A percentile compares a stretch with the other conserved stretches of the same genome.
These are phyloP conservation scores for Terfezia boudieri DNA, from an alignment of 495 filamentous ascomycete species.

Conservation along the genomic window DNA sequence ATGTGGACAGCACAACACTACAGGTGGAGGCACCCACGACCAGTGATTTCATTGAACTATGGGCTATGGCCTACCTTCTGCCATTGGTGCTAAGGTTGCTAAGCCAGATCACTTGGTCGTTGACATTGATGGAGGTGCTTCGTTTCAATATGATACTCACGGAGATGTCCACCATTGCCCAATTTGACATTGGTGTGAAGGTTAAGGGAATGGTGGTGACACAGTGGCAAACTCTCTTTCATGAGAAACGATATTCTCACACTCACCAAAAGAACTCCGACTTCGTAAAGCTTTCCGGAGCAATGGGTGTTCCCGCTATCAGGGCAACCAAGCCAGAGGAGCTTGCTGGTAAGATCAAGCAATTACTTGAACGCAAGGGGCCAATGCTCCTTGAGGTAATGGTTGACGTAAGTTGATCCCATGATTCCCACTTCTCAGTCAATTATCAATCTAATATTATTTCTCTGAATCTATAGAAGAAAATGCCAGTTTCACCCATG, in stretches of 20 bases:
- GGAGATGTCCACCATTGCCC: conserved; percentile 68
- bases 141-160: conserved; percentile 93
- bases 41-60: conserved; percentile 91
- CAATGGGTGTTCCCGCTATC: conserved; percentile 56
- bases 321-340: conserved; percentile 44
- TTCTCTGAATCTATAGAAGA: conserved; percentile 30
- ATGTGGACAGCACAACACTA: conserved; percentile 96
- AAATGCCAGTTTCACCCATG: conserved; percentile 97
- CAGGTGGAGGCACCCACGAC: conserved; percentile 66
- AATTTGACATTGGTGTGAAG: conserved; percentile 88
- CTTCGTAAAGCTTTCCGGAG: conserved; percentile 63
- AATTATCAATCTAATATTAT: conserved; percentile 80
- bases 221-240: conserved; percentile 87
- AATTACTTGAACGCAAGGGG: conserved; percentile 66
- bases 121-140: conserved; percentile 88
- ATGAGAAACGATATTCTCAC: conserved; percentile 75
- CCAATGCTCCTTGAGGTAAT: conserved; percentile 45
- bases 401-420: conserved; percentile 72
- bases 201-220: conserved; percentile 92
- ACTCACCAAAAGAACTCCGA: conserved; percentile 79
- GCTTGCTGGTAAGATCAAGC: conserved; percentile 54
- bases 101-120: conserved; percentile 66
- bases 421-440: conserved; percentile 23
- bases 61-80: conserved; percentile 80
- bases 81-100: conserved; percentile 86